Base-by-base conservation (phyloP, 164 flowering plant species). In the Annona cherimola region DNA sequence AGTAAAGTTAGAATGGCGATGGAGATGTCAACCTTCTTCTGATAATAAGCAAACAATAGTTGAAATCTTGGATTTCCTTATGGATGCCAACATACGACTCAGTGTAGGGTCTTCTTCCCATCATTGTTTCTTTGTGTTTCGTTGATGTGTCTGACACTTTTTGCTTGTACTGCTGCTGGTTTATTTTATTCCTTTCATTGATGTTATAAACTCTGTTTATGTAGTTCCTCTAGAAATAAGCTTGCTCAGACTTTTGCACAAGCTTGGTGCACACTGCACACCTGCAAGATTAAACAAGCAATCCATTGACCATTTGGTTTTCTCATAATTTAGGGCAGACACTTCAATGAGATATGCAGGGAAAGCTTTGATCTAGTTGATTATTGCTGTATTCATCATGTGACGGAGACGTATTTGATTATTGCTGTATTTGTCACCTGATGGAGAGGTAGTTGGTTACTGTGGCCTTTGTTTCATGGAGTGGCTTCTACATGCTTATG, bases 1-100 rank as follows among this genome's bases (percentile, higher is more conserved):
- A 73, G 87, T 79, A 0, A 90, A 84, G 77, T 81, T 94, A 67
- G 95, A 94, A 77, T 92, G 98, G 98, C 82, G 98, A 67, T 94
- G 99, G 99, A 92, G 90, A 79, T 92, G 91, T 78, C 79, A 80
- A 65, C 89, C 86, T 2, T 83, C 98, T 2, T 73, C 83, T 40
- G 76, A 91, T 76, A 74, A 79, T 72, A 89, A 84, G 83, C 81
- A 79, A 75, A 84, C 84, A 59, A 91, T 90, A 0, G 73, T 84
- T 19, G 88, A 68, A 45, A 82, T 91, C 70, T 73, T 95, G 85
- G 96, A 91, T 79, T 95, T 92, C 75, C 90, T 95, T 35, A 85
- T 95, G 96, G 97, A 88, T 79, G 89, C 92, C 50, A 92, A 94
- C 73, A 89, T 87, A 69, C 82, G 86, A 67, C 82, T 92, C 41